These are phyloP conservation scores for Choiromyces venosus DNA, from an alignment of 495 filamentous ascomycete species.

Conservation along the genomic window DNA sequence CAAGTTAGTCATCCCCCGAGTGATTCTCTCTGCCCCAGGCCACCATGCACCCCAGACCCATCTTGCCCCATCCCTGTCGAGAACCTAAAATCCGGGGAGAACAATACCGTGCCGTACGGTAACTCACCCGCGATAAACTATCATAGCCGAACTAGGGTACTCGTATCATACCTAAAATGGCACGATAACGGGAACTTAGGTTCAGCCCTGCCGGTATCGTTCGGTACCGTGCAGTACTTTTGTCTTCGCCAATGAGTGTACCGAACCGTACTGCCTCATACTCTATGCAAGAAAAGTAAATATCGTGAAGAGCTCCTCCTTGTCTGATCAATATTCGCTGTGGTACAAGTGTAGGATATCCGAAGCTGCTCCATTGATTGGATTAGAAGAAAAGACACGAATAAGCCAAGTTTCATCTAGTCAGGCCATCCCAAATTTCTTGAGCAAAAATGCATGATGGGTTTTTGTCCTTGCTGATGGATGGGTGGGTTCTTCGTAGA, in stretches of 20 bases:
- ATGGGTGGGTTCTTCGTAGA: not conserved
- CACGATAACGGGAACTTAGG: not conserved
- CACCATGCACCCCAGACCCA: not conserved
- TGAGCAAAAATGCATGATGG: not conserved
- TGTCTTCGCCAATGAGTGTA: not conserved
- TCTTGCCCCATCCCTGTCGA: not conserved
- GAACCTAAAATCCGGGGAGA: not conserved
- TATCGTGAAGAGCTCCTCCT: not conserved
- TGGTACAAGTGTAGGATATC: not conserved
- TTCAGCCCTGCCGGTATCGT: not conserved
- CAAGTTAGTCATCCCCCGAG: not conserved
- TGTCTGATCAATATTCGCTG: not conserved
- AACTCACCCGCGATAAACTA: not conserved
- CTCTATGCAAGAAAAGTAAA: not conserved
- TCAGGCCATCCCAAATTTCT: not conserved
- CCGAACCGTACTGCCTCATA: not conserved
- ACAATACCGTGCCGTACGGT: too few relatives aligned
- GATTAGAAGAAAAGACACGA: not conserved
- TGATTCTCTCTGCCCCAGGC: not conserved
- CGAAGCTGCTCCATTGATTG: not conserved
- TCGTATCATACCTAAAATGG: not conserved
- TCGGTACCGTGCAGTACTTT: not conserved
- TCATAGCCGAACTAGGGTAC: too few relatives aligned
- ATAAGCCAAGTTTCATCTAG: not conserved
- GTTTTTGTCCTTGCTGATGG: not conserved